Conservation (phyloP, 2,329 filamentous ascomycete species). For the Emmonsiellopsis sp. region DNA sequence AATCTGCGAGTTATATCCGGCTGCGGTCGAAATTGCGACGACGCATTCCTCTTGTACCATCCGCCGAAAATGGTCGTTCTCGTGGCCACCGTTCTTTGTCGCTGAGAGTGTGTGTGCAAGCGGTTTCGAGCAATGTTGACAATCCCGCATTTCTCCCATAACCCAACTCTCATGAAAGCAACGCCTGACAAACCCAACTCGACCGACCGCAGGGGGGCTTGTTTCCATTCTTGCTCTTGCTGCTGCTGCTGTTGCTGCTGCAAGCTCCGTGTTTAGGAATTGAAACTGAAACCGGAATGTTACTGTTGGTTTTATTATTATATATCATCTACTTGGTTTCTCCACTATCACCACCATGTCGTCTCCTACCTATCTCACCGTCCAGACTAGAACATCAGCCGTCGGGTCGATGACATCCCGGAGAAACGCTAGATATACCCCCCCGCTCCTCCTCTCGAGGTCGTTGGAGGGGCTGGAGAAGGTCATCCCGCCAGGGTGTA, state of each 20-base stretch:
- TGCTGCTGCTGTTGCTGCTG: too few relatives aligned
- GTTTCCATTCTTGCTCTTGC: not conserved
- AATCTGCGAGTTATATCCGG: not conserved
- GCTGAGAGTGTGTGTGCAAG: not conserved
- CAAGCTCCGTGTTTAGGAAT: not conserved
- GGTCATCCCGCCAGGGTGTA: constrained; percentile 8
- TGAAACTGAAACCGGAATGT: constrained; percentile 5
- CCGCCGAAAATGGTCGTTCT: not conserved
- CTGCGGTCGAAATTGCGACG: not conserved
- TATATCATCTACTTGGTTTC: not conserved
- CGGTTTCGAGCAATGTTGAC: not conserved
- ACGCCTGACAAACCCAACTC: not conserved
- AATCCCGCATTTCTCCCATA: not conserved
- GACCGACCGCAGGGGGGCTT: not conserved
- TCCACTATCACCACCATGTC: not conserved
- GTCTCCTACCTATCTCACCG: not conserved
- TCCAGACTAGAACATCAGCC: not conserved
- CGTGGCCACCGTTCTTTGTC: constrained; percentile 1
- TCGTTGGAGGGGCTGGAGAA: constrained; percentile 14
- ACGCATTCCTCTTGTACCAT: not conserved
- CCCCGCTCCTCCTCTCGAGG: constrained; percentile 7
- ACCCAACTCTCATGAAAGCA: not conserved
- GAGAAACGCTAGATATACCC: not conserved
- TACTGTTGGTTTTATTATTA: not conserved
- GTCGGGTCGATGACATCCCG: constrained; percentile 1